Base-by-base conservation (phyloP, 495 filamentous ascomycete species). In the Trichodelitschia bisporula region DNA sequence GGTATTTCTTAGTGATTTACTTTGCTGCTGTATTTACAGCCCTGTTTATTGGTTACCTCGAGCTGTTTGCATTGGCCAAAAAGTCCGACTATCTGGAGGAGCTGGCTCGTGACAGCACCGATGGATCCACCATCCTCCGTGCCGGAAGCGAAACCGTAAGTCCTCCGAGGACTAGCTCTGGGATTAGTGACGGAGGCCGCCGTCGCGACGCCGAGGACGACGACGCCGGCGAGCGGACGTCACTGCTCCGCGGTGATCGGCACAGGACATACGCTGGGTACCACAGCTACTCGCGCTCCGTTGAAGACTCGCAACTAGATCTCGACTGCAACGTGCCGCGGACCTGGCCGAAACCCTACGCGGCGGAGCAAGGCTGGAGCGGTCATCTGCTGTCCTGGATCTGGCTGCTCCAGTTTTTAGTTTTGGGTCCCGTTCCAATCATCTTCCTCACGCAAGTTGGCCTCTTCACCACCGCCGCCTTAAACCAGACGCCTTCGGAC, bases 391-490 rank as follows among this genome's bases (percentile, higher is more conserved):
- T 79, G 1, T 61, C 59, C 18, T 91, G 73, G 72, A 64, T 70
- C 15, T 97, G 86, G 86, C 46, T 83, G 19, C 38, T 83, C 13
- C 78, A 95, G 45, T 77, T 93, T 37, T 54, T 97, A 4, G 39
- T 92, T 21, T 56, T 79, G 8, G 71, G 66, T 0, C 82, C 84
- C 1, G 64, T 92, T 26, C 58, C 64, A 21, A 57, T 91, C 34
- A 69, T 79, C 17, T 43, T 95, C 12, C 44, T 72, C 13, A 78
- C 64, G 13, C 73, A 86, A 36, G 57, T 80, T 15, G 69, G 61
- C 15, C 59, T 97, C 4, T 47, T 90, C n/a, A 38, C 77, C 16
- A 72, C 71, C 1, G 59, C 69, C 20, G 69, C 72, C 2, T 52
- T 80, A 12, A 58, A 66, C 37, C 79, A 91, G 47, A 93, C 82